A percentile compares a stretch with the other conserved stretches of the same genome.
Evolutionary conservation across 2,329 filamentous ascomycete genomes (phyloP).

Genomic region (Monosporascus sp.): DNA sequence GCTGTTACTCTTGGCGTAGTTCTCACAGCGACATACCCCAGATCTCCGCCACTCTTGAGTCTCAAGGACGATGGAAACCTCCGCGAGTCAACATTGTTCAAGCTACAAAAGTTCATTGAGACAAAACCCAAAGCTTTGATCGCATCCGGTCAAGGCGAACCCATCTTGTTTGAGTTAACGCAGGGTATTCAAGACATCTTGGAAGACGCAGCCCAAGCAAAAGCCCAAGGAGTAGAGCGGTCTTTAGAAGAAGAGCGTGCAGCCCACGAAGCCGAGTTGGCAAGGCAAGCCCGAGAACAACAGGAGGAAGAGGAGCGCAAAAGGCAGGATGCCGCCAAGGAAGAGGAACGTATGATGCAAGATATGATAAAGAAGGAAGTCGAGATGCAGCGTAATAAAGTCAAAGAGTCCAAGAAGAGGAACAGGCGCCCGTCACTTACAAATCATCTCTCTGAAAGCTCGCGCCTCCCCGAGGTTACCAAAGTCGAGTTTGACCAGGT

Average conservation of each 20-base stretch:
- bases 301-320: conserved; percentile 47
- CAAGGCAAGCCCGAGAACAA: conserved; percentile 52
- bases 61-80: conserved; percentile 61
- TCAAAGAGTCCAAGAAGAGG: conserved; percentile 59
- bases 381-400: conserved; percentile 58
- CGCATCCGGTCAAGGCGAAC: conserved; percentile 45
- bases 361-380: conserved; percentile 70
- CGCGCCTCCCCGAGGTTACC: conserved; percentile 24
- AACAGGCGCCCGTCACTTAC: conserved; percentile 42
- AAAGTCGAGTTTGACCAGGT: conserved; percentile 61
- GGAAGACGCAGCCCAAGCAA: conserved; percentile 77
- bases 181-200: conserved; percentile 68
- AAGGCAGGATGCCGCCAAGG: conserved; percentile 50
- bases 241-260: conserved; percentile 87
- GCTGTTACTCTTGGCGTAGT: conserved; percentile 69
- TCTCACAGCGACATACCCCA: conserved; percentile 87
- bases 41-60: conserved; percentile 67
- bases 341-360: conserved; percentile 66
- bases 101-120: conserved; percentile 60
- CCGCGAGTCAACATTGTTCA: conserved; percentile 64
- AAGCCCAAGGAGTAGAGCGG: conserved; percentile 67
- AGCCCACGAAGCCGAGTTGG: conserved; percentile 69
- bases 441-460: conserved; percentile 29
- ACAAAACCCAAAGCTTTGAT: conserved; percentile 50
- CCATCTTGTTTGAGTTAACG: conserved; percentile 61